Evolutionary conservation across 2,329 filamentous ascomycete genomes (phyloP).

Genomic region (Fusarium sp.): DNA sequence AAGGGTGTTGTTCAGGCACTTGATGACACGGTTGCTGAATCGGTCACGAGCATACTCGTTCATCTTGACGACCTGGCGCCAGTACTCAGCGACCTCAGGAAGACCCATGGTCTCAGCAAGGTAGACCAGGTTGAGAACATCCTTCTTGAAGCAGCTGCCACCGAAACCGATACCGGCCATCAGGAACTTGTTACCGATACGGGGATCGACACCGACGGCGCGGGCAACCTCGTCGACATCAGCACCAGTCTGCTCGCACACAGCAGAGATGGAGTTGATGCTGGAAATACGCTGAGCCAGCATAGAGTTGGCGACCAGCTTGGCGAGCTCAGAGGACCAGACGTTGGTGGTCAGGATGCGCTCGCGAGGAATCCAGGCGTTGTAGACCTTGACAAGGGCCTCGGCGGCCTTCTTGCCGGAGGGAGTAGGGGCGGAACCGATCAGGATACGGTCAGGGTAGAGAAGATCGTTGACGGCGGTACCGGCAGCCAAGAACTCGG

Average conservation of each 20-base stretch:
- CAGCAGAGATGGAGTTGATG: constrained; percentile 83
- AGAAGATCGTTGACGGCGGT: constrained; percentile 79
- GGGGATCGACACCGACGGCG: constrained; percentile 74
- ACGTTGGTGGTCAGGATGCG: constrained; percentile 78
- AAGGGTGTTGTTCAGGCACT: constrained; percentile 74
- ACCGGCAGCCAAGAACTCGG: constrained; percentile 83
- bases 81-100: constrained; percentile 79
- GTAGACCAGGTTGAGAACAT: constrained; percentile 79
- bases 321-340: constrained; percentile 82
- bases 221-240: constrained; percentile 78
- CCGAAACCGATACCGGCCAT: constrained; percentile 82
- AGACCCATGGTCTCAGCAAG: constrained; percentile 76
- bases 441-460: constrained; percentile 77
- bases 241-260: constrained; percentile 81
- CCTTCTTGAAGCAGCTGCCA: constrained; percentile 85
- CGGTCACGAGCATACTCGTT: constrained; percentile 80
- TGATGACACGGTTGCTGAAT: constrained; percentile 74
- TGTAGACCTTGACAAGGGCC: constrained; percentile 73
- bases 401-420: constrained; percentile 71
- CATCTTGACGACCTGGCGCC: constrained; percentile 78
- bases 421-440: constrained; percentile 73
- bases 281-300: constrained; percentile 83
- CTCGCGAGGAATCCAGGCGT: constrained; percentile 73
- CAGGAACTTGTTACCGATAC: constrained; percentile 79
- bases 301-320: constrained; percentile 83